Evolutionary conservation across 768 basidiomycete genomes (phyloP).

Genomic region (Leucosporidium yakuticum): DNA sequence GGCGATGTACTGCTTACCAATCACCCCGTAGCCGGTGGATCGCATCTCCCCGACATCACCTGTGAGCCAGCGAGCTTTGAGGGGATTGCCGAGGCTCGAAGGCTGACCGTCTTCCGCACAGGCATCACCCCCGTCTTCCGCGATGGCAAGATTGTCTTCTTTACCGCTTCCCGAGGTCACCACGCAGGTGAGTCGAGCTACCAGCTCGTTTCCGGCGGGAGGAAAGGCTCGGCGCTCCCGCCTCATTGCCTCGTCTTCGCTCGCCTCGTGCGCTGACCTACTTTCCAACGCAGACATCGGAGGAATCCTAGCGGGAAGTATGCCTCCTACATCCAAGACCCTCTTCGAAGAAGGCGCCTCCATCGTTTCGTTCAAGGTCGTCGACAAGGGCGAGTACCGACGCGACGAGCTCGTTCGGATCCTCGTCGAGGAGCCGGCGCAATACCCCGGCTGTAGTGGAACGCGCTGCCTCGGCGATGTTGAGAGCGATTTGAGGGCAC

Average conservation of each 20-base stretch:
- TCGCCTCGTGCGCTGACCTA: too few species aligned
- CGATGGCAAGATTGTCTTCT: conserved; percentile 45
- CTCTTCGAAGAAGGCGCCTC: conserved; percentile 93
- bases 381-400: conserved; percentile 73
- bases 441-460: conserved; percentile 69
- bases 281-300: conserved; percentile 44
- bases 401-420: conserved; percentile 64
- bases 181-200: conserved; percentile 62
- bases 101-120: conserved; percentile 85
- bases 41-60: conserved; percentile 70
- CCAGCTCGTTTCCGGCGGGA: too few species aligned
- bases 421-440: conserved; percentile 73
- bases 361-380: conserved; percentile 80
- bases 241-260: too few species aligned
- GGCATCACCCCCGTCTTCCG: conserved; percentile 86
- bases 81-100: conserved; percentile 72
- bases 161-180: conserved; percentile 74
- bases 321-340: conserved; percentile 87
- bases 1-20: conserved; percentile 94
- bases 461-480: conserved; percentile 82
- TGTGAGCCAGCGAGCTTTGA: conserved; percentile 37
- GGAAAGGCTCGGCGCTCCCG: too few species aligned
- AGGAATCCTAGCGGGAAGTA: conserved; percentile 72
- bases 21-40: conserved; percentile 70
- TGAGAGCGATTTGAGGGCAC: conserved; percentile 85